Evolutionary conservation across 805 yeast genomes (phyloP).

Genomic region (Kluyveromyces wickerhamii): DNA sequence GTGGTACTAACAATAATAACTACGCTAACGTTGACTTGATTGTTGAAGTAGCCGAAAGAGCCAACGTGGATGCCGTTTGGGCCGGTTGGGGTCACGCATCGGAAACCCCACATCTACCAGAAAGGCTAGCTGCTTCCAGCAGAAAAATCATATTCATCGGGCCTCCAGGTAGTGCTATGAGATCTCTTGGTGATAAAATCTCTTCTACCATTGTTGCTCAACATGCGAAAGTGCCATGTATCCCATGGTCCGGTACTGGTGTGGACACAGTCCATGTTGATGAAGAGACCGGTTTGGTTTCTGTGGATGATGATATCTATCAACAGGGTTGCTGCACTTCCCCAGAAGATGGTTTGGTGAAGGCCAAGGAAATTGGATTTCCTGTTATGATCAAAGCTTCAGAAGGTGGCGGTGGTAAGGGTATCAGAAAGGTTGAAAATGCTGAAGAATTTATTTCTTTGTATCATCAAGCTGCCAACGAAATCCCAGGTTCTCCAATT

Average conservation of each 20-base stretch:
- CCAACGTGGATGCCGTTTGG: constrained; percentile 98
- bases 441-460: constrained; percentile 69
- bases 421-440: constrained; percentile 90
- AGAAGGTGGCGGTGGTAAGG: constrained; percentile 99
- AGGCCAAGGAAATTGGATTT: constrained; percentile 85
- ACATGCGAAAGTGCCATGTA: constrained; percentile 96
- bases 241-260: constrained; percentile 99
- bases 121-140: constrained; percentile 85
- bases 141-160: constrained; percentile 90
- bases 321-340: constrained; percentile 78
- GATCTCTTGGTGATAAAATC: constrained; percentile 98
- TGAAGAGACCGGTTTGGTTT: constrained; percentile 63
- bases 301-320: constrained; percentile 79
- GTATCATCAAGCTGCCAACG: constrained; percentile 92
- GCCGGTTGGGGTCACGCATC: constrained; percentile 99
- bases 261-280: constrained; percentile 76
- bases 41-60: constrained; percentile 95
- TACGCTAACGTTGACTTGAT: constrained; percentile 96
- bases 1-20: constrained; percentile 97
- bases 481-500: constrained; percentile 98
- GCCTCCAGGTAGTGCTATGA: constrained; percentile 99
- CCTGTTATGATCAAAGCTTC: constrained; percentile 99
- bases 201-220: constrained; percentile 98
- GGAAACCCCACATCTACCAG: constrained; percentile 95
- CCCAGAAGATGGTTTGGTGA: constrained; percentile 82